Base-by-base conservation (phyloP, 352 stramenopile genomes). In the Pythium vanterpoolii region DNA sequence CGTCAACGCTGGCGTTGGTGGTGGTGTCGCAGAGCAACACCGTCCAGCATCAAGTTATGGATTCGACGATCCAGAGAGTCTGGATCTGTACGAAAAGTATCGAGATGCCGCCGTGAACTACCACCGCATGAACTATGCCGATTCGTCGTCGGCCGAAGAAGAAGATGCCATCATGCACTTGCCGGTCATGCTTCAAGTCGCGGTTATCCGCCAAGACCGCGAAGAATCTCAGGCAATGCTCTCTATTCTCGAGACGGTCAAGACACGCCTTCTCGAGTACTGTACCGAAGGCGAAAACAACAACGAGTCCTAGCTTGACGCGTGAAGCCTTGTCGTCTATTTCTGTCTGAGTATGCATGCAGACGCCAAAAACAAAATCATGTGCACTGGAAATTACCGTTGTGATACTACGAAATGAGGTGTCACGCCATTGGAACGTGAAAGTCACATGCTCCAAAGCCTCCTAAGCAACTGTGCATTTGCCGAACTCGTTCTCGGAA, bases 91-190 rank as follows among this genome's bases (percentile, higher is more conserved):
- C 49, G 81, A 92, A 13, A 95, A 95, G 44, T 95, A 95, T 50
- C 79, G 85, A 31, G 83, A 90, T 53, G 81, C 85, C 1, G 85
- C 85, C 0, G 49, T 76, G 33, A 92, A 93, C 64, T 95, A 95
- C 60, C 74, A 90, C 65, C 81, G 81, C 60, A 90, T 95, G 81
- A 95, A 95, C 52, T 95, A 92, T 49, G 85, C 76, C 23, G 85
- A 95, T 42, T 66, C 67, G n/a, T 50, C 60, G 39, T 84, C 83
- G 4, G 85, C 85, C 1, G 85, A 92, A 50, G 85, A 95, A 69
- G 85, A 95, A 72, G 85, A 95, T 63, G 85, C 85, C 38, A 93
- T 95, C 65, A 95, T 95, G 85, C 85, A 95, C 43, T 65, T 95
- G n/a, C 85, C 85, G 0, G 85, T 95, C 18, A 95, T 95, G 85